phyloP scores from a whole-genome alignment of 345 rosid species.

The Boechera divaricarpa region DNA sequence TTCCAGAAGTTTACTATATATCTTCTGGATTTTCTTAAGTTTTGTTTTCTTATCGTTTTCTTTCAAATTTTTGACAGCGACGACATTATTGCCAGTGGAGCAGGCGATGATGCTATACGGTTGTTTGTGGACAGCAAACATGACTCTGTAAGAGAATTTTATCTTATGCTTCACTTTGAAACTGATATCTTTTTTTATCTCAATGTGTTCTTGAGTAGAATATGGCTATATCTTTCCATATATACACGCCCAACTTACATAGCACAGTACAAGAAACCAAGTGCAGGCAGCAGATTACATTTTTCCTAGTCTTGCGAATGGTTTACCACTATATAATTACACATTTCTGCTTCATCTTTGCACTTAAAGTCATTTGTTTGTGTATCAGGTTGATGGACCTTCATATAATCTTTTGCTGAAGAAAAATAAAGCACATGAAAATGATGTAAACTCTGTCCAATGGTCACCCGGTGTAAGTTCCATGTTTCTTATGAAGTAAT shows the following conservation, averaged over 20 bases:
- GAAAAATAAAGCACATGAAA: conserved; percentile 89
- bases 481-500: conserved; percentile 28
- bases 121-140: conserved; percentile 74
- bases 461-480: conserved; percentile 82
- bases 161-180: conserved; percentile 13
- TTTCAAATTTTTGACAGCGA: conserved; percentile 55
- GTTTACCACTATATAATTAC: conserved; percentile 5
- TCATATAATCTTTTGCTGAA: conserved; percentile 68
- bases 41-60: neutral
- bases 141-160: conserved; percentile 53
- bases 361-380: conserved; percentile 12
- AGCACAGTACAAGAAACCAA: neutral
- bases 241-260: neutral
- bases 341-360: neutral
- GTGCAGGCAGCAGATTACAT: neutral
- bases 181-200: neutral
- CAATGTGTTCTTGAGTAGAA: neutral
- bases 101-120: conserved; percentile 86
- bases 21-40: conserved; percentile 6
- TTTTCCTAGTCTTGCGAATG: conserved; percentile 1
- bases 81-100: conserved; percentile 86
- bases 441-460: conserved; percentile 85
- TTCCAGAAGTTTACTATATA: neutral
- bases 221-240: conserved; percentile 5
- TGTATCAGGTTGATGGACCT: conserved; percentile 66